A percentile compares a stretch with the other conserved stretches of the same genome.
Evolutionary conservation across 495 filamentous ascomycete genomes (phyloP).

Genomic region (Daldinia grandis): DNA sequence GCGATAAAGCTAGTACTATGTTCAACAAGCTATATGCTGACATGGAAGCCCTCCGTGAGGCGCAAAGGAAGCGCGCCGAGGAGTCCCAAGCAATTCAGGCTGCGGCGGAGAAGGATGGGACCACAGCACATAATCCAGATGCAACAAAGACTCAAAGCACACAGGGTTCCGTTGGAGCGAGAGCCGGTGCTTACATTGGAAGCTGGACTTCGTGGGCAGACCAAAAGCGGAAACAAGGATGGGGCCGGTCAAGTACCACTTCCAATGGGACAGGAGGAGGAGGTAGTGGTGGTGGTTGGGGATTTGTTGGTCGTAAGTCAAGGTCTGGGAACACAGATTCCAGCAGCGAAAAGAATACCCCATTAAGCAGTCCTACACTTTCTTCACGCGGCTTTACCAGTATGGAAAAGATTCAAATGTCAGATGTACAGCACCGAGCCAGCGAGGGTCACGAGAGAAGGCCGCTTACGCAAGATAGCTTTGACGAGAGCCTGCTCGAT

Average conservation of each 20-base stretch:
- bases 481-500: conserved; percentile 53
- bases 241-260: conserved; percentile 53
- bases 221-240: conserved; percentile 79
- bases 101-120: conserved; percentile 38
- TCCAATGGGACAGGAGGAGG: conserved; percentile 14
- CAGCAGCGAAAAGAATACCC: conserved; percentile 48
- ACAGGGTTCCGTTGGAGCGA: conserved; percentile 70
- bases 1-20: conserved; percentile 81
- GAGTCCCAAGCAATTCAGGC: conserved; percentile 57
- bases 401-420: conserved; percentile 41
- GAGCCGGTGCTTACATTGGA: conserved; percentile 86
- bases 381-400: conserved; percentile 37
- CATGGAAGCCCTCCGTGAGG: conserved; percentile 85
- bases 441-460: conserved; percentile 36
- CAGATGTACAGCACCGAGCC: conserved; percentile 25
- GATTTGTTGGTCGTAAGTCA: conserved; percentile 44
- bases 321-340: conserved; percentile 36
- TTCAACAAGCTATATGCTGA: conserved; percentile 90
- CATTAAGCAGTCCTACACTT: conserved; percentile 41
- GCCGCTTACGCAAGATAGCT: conserved; percentile 50
- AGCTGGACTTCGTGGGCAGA: conserved; percentile 96
- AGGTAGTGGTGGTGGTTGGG: conserved; percentile 46
- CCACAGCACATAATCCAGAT: conserved; percentile 59
- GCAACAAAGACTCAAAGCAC: conserved; percentile 72
- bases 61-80: conserved; percentile 74